phyloP scores from a whole-genome alignment of 768 basidiomycete species.

The Hypholoma sublateritium region DNA sequence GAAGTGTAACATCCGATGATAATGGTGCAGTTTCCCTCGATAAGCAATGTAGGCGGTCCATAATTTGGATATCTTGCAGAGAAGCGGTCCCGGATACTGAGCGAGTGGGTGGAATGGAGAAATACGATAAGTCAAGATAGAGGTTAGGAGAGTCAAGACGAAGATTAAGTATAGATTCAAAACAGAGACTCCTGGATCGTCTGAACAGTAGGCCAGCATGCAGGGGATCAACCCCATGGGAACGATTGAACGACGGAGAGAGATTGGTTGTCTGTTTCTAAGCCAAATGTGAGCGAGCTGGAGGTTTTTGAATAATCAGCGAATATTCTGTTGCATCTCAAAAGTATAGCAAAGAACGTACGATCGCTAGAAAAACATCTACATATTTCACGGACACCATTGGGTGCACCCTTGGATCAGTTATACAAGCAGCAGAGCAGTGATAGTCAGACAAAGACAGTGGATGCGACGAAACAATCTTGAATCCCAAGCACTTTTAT shows the following conservation, averaged over 20 bases:
- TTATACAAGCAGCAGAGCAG: too few relatives aligned
- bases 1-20: constrained; percentile 42
- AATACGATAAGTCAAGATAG: constrained; percentile 33
- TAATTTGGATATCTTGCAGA: constrained; percentile 36
- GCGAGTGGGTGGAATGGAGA: constrained; percentile 49
- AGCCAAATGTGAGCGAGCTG: constrained; percentile 2
- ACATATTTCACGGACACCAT: too few relatives aligned
- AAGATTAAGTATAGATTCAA: neutral
- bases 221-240: neutral
- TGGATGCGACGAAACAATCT: too few relatives aligned
- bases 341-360: neutral
- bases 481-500: too few relatives aligned
- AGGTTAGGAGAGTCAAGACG: neutral
- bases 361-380: neutral
- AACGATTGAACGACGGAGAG: neutral
- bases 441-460: too few relatives aligned
- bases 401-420: too few relatives aligned
- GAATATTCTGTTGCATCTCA: too few relatives aligned
- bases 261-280: neutral
- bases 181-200: neutral
- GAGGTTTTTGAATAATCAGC: too few relatives aligned
- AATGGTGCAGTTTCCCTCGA: constrained; percentile 41
- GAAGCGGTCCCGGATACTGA: constrained; percentile 42
- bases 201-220: neutral
- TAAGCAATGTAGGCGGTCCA: constrained; percentile 30